A percentile compares a stretch with the other conserved stretches of the same genome.
Evolutionary conservation across 2,329 filamentous ascomycete species (phyloP).

Genomic region (Penicillium nordicum): DNA sequence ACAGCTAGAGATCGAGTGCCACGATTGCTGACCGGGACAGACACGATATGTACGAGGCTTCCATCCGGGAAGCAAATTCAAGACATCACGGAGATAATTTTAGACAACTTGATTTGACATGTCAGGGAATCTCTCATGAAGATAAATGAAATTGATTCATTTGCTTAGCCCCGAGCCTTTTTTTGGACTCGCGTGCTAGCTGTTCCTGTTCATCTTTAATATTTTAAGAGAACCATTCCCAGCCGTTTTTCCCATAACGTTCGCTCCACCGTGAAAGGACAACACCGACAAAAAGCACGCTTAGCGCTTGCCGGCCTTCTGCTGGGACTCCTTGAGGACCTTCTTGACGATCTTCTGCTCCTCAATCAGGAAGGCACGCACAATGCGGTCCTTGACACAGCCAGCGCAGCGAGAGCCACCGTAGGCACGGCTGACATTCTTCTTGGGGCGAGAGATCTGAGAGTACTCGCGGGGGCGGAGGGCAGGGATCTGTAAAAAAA

Average conservation of each 20-base stretch:
- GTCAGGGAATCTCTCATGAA: slow-evolving; percentile 27
- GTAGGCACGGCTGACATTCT: slow-evolving; percentile 98
- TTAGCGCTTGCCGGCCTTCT: slow-evolving; percentile 55
- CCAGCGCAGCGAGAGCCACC: slow-evolving; percentile 97
- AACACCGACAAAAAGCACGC: slow-evolving; percentile 35
- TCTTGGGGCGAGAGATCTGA: slow-evolving; percentile 95
- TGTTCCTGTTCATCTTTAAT: slow-evolving; percentile 34
- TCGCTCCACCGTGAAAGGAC: slow-evolving; percentile 37
- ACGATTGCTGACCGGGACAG: background rate
- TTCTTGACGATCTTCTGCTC: slow-evolving; percentile 99
- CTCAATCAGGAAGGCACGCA: slow-evolving; percentile 98
- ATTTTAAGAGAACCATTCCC: slow-evolving; percentile 35
- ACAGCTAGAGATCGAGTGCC: background rate
- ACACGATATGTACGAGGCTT: background rate
- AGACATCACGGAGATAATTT: slow-evolving; percentile 3
- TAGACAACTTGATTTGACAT: slow-evolving; percentile 13
- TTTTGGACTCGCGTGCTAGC: slow-evolving; percentile 29
- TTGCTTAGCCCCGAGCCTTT: slow-evolving; percentile 31
- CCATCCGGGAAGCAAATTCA: background rate
- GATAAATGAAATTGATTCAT: slow-evolving; percentile 33
- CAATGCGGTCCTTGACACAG: slow-evolving; percentile 97
- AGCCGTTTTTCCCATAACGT: slow-evolving; percentile 36
- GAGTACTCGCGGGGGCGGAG: slow-evolving; percentile 98
- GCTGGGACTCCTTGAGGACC: slow-evolving; percentile 97
- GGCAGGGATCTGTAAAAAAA: slow-evolving; percentile 69